A percentile compares a stretch with the other conserved stretches of the same genome.
phyloP scores from a whole-genome alignment of 768 basidiomycete genomes.

The Calocybe gangraenosa region DNA sequence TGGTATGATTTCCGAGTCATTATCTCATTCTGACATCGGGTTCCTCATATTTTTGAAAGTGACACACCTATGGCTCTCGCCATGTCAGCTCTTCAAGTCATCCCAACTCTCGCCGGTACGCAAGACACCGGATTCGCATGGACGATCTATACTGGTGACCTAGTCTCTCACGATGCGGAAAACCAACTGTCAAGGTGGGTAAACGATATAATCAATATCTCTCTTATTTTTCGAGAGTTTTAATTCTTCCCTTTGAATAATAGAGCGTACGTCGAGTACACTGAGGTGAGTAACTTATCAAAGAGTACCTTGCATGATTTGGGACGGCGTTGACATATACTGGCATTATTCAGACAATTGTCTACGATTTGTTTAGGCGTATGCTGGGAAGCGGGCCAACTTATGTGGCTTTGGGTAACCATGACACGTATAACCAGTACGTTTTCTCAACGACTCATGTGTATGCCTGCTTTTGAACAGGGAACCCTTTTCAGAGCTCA shows the following conservation, averaged over 20 bases:
- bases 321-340: too few species aligned
- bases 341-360: slow-evolving; percentile 38
- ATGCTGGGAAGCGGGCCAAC: slow-evolving; percentile 65
- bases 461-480: background rate
- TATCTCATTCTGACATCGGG: too few species aligned
- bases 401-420: slow-evolving; percentile 74
- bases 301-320: too few species aligned
- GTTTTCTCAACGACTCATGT: slow-evolving; percentile 11
- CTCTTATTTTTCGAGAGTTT: background rate
- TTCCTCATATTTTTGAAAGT: slow-evolving; percentile 28
- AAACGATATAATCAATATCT: background rate
- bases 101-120: slow-evolving; percentile 63
- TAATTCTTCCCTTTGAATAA: slow-evolving; percentile 1
- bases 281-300: slow-evolving; percentile 43
- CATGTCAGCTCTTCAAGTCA: slow-evolving; percentile 57
- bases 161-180: slow-evolving; percentile 68
- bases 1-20: too few species aligned
- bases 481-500: slow-evolving; percentile 43
- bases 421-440: slow-evolving; percentile 69
- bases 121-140: slow-evolving; percentile 58
- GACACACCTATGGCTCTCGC: slow-evolving; percentile 64
- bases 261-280: slow-evolving; percentile 57
- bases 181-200: slow-evolving; percentile 58
- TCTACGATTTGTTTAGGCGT: slow-evolving; percentile 65
- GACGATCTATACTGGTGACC: slow-evolving; percentile 68